Evolutionary conservation across 78 protist species (phyloP).

Genomic region (Salpingoeca rosetta): DNA sequence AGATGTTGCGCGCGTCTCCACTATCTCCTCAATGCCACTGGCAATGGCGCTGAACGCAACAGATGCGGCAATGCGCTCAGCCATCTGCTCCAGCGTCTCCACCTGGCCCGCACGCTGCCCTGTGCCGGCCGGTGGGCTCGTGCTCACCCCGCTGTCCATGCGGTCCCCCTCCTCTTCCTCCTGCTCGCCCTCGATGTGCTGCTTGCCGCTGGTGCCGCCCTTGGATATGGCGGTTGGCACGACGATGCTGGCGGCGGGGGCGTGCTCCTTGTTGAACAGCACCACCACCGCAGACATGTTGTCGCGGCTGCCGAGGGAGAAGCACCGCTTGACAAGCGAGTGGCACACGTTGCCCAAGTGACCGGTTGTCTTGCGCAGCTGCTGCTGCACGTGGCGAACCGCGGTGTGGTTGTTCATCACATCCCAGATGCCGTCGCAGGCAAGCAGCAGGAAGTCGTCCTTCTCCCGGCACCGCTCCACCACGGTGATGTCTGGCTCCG

Average conservation of each 20-base stretch:
- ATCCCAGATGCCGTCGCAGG: not conserved
- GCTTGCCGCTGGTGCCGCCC: too few species aligned
- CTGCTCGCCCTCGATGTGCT: too few species aligned
- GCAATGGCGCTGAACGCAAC: too few species aligned
- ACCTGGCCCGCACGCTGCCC: too few species aligned
- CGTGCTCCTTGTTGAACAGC: not conserved
- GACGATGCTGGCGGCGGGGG: not conserved
- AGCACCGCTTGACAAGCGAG: not conserved
- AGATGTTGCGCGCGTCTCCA: too few species aligned
- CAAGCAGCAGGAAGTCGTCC: not conserved
- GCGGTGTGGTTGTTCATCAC: not conserved
- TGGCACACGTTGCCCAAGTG: not conserved
- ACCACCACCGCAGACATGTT: not conserved
- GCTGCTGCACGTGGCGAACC: not conserved
- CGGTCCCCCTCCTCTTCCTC: too few species aligned
- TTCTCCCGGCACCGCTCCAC: not conserved
- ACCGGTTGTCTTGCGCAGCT: not conserved
- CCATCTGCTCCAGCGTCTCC: too few species aligned
- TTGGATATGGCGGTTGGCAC: too few species aligned
- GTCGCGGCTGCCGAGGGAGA: not conserved
- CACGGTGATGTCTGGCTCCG: not conserved
- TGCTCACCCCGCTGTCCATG: too few species aligned
- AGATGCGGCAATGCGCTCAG: too few species aligned
- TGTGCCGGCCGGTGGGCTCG: too few species aligned
- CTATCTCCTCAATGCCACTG: too few species aligned